Evolutionary conservation across 148 eudicot genomes (phyloP).

Genomic region (Suaeda aralocaspica): DNA sequence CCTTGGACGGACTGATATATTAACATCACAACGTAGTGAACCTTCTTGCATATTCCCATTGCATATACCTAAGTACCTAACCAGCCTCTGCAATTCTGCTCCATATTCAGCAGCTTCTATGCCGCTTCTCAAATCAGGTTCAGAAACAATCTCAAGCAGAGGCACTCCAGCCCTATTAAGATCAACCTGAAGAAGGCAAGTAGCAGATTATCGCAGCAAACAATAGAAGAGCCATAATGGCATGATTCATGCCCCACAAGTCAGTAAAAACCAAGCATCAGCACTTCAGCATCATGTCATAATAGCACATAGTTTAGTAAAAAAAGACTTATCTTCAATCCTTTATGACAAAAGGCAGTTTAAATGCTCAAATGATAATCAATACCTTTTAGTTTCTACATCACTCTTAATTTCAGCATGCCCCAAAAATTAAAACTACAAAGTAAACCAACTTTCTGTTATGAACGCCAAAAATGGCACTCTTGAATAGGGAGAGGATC

Average conservation of each 20-base stretch:
- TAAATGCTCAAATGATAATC: background rate
- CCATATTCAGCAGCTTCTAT: constrained; percentile 99
- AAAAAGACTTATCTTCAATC: too few species aligned
- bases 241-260: background rate
- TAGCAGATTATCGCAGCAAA: background rate
- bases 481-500: background rate
- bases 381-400: background rate
- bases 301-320: background rate
- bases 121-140: constrained; percentile 96
- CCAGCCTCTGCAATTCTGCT: constrained; percentile 90
- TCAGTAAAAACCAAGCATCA: background rate
- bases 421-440: background rate
- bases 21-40: constrained; percentile 93
- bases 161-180: constrained; percentile 97
- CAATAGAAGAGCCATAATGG: background rate
- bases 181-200: constrained; percentile 63
- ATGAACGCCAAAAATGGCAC: background rate
- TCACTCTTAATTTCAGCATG: background rate
- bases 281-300: background rate
- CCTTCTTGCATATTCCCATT: constrained; percentile 99
- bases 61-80: constrained; percentile 85
- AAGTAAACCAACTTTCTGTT: too few species aligned
- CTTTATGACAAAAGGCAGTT: background rate
- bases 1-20: constrained; percentile 77
- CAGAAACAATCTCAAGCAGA: constrained; percentile 95